Evolutionary conservation across 768 basidiomycete species (phyloP).

Genomic region (Postia placenta): DNA sequence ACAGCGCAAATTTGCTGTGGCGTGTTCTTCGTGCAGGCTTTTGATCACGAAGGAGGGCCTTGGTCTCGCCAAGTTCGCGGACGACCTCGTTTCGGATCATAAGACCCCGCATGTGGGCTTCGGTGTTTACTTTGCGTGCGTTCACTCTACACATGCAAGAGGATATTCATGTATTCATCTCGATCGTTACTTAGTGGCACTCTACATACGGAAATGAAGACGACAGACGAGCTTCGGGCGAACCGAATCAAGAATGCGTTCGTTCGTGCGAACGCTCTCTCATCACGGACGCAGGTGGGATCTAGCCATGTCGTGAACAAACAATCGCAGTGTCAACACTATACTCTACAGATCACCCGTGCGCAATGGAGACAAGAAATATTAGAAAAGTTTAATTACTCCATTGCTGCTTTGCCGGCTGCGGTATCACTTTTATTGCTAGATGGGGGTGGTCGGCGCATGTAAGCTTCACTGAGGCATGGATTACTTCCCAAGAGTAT

Average conservation of each 20-base stretch:
- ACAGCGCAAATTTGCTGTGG: constrained; percentile 32
- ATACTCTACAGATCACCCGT: background rate
- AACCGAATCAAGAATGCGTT: background rate
- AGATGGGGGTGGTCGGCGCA: background rate
- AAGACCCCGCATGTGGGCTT: background rate
- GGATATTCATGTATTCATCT: background rate
- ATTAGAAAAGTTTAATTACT: background rate
- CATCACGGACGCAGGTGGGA: too few relatives aligned
- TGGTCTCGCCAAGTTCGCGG: constrained; percentile 36
- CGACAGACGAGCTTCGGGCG: constrained; percentile 22
- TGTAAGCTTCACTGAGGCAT: background rate
- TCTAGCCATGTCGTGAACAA: too few relatives aligned
- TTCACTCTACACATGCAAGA: too few relatives aligned
- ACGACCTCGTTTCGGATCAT: constrained; percentile 27
- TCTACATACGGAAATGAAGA: constrained; percentile 23
- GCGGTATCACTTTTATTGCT: background rate
- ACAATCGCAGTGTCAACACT: too few relatives aligned
- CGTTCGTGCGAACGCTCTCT: too few relatives aligned
- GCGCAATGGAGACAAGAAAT: background rate
- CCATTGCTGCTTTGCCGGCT: background rate
- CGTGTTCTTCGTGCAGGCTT: constrained; percentile 34
- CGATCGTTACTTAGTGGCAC: constrained; percentile 30
- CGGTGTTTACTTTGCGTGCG: background rate
- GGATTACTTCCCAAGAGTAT: too few relatives aligned
- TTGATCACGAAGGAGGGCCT: constrained; percentile 38